A percentile compares a stretch with the other conserved stretches of the same genome.
phyloP scores from a whole-genome alignment of 2,329 filamentous ascomycete species.

The Talaromyces sp. region DNA sequence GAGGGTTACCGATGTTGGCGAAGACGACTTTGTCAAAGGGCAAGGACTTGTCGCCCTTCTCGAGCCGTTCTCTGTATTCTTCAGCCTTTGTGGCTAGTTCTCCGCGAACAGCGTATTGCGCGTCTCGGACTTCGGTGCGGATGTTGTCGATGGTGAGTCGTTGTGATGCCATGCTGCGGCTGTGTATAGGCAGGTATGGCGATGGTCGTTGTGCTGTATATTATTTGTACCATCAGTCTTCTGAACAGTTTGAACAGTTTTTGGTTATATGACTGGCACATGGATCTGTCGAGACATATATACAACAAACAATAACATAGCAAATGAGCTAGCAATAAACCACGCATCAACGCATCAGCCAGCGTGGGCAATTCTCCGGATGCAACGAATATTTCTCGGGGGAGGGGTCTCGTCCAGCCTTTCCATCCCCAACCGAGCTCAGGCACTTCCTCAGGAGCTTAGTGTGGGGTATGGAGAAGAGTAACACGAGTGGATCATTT shows the following conservation, averaged over 20 bases:
- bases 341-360: not conserved
- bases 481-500: constrained; percentile 9
- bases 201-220: constrained; percentile 1
- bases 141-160: constrained; percentile 76
- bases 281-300: not conserved
- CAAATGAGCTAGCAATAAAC: not conserved
- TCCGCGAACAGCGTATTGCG: constrained; percentile 93
- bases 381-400: constrained; percentile 7
- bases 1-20: constrained; percentile 98
- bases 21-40: constrained; percentile 90
- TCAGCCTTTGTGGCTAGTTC: constrained; percentile 93
- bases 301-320: not conserved
- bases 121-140: constrained; percentile 79
- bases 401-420: not conserved
- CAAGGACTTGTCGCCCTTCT: constrained; percentile 50
- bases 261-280: not conserved
- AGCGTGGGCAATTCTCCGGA: not conserved
- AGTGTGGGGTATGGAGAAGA: constrained; percentile 12
- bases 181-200: constrained; percentile 17
- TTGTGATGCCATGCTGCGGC: constrained; percentile 45
- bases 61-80: constrained; percentile 72
- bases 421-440: not conserved
- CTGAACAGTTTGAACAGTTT: not conserved
- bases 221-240: not conserved
- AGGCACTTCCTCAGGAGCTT: constrained; percentile 1